Base-by-base conservation (phyloP, 148 eudicot genomes). In the Drosera capensis region DNA sequence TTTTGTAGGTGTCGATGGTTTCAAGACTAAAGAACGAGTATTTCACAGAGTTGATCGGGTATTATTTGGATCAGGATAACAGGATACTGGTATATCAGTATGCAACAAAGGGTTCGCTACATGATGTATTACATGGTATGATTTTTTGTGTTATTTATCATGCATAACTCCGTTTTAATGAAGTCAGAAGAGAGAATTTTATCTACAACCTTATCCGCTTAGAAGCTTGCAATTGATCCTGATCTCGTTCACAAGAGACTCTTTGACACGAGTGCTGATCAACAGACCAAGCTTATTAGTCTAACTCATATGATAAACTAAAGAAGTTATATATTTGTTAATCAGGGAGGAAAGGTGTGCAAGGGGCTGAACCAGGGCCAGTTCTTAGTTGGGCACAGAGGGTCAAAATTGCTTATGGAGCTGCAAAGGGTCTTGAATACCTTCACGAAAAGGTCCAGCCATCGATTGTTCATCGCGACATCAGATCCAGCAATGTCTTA, bases 391-490 rank as follows among this genome's bases (percentile, higher is more conserved):
- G 94, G 94, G 46, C 28, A 14, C 75, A 78, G 43, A 65, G 94
- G 60, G 86, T 78, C 29, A 75, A 68, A 55, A 56, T 78, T 45
- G 86, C 94, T 14, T 65, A 24, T 38, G 94, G 78, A 28, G 94
- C 94, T 20, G 94, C 94, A 3, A 82, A 59, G 55, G 86, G 94
- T 15, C 57, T 82, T 2, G 82, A 82, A 48, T 82, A 55, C 52
- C 59, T 82, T 30, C 93, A 82, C 37, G 93, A 82, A 47, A 82
- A 78, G 60, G 70, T 73, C 55, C 86, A 82, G 52, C 86, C 86
- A 0, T 36, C 94, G 12, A 72, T 82, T 37, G 73, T 82, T 35
- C 94, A 82, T 48, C 64, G 80, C 14, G 94, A 82, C 58, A 60
- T 82, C 35, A 59, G 94, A 68, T 82, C 86, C 2, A 74, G 86